Conservation (phyloP, 306 rosid genomes). For the Castanea sativa region DNA sequence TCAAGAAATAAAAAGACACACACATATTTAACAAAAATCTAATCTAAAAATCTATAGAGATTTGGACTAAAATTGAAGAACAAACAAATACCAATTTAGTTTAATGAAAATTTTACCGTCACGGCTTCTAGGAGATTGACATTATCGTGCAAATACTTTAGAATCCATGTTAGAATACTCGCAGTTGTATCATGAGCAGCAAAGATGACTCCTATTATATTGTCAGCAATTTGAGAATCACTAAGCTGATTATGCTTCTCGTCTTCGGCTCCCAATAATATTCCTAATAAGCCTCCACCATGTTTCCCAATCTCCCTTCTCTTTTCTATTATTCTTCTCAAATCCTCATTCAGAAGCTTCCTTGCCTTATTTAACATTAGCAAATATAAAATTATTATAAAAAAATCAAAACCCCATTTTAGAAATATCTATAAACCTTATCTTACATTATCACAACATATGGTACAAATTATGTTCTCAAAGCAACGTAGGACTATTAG, state of each 20-base stretch:
- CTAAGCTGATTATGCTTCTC: conserved; percentile 25
- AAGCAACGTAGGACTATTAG: neutral
- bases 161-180: conserved; percentile 74
- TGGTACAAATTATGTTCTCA: neutral
- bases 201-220: conserved; percentile 83
- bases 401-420: neutral
- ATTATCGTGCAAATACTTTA: conserved; percentile 77
- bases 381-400: too few relatives aligned
- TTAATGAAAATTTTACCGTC: conserved; percentile 24
- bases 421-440: too few relatives aligned
- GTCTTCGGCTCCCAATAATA: conserved; percentile 38
- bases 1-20: too few relatives aligned
- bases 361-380: conserved; percentile 55
- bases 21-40: too few relatives aligned
- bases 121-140: conserved; percentile 52
- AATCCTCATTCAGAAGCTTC: conserved; percentile 58
- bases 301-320: conserved; percentile 39
- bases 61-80: too few relatives aligned
- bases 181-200: conserved; percentile 98
- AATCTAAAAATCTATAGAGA: too few relatives aligned
- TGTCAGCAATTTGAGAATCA: conserved; percentile 81
- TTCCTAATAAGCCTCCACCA: conserved; percentile 61
- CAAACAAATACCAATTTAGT: neutral
- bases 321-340: conserved; percentile 54
- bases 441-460: too few relatives aligned